Evolutionary conservation across 2,329 filamentous ascomycete species (phyloP).

Genomic region (Helminthosporium solani): DNA sequence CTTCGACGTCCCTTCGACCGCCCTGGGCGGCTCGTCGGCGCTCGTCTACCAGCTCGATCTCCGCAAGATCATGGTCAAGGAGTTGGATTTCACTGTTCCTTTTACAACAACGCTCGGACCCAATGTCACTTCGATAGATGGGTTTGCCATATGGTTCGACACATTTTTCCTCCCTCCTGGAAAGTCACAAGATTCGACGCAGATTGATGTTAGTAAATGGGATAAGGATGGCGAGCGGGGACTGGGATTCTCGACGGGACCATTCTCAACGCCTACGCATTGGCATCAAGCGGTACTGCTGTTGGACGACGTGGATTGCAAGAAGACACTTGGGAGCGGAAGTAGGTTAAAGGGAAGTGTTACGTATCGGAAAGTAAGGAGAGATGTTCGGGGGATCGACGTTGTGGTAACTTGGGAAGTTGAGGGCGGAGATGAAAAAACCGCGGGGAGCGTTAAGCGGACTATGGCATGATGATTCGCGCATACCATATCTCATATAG

Average conservation of each 20-base stretch:
- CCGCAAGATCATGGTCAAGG: slow-evolving; percentile 67
- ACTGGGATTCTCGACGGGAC: slow-evolving; percentile 87
- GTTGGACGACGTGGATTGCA: slow-evolving; percentile 59
- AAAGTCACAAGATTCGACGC: slow-evolving; percentile 25
- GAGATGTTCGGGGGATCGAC: slow-evolving; percentile 43
- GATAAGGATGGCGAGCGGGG: slow-evolving; percentile 55
- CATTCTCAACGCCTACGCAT: slow-evolving; percentile 74
- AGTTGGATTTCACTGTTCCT: slow-evolving; percentile 71
- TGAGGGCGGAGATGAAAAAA: slow-evolving; percentile 26
- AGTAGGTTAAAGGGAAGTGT: slow-evolving; percentile 66
- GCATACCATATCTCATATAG: too few species aligned
- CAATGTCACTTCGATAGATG: slow-evolving; percentile 72
- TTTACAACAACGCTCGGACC: slow-evolving; percentile 64
- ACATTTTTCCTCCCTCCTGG: slow-evolving; percentile 75
- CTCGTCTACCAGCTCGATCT: slow-evolving; percentile 77
- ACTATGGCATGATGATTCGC: slow-evolving; percentile 33
- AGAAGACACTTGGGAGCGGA: slow-evolving; percentile 53
- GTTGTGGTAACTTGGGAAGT: slow-evolving; percentile 44
- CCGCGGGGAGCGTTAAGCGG: slow-evolving; percentile 35
- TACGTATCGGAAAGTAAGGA: slow-evolving; percentile 64
- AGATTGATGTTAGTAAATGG: slow-evolving; percentile 64
- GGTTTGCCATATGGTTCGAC: slow-evolving; percentile 91
- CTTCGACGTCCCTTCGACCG: slow-evolving; percentile 32
- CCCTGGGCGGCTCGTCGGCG: slow-evolving; percentile 52
- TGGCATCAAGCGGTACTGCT: slow-evolving; percentile 85